These are phyloP conservation scores for Adansonia madagascariensis DNA, from an alignment of 441 rosid genomes.

Conservation along the genomic window DNA sequence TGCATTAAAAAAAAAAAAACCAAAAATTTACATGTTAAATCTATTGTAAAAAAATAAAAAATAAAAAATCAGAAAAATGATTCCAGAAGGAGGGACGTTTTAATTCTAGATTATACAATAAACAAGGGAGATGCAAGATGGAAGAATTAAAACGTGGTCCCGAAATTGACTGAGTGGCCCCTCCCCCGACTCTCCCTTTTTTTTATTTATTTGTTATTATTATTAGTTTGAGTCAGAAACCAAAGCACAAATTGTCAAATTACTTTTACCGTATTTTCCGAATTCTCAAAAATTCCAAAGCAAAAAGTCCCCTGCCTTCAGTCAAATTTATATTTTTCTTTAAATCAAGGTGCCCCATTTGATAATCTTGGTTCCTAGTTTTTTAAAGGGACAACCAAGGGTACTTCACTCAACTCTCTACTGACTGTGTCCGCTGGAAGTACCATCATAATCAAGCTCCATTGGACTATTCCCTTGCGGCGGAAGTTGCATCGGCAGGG, in stretches of 20 bases:
- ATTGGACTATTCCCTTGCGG: background rate
- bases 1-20: background rate
- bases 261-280: background rate
- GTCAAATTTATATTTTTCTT: background rate
- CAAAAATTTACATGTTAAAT: too few species aligned
- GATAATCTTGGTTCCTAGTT: background rate
- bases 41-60: too few species aligned
- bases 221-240: too few species aligned
- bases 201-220: too few species aligned
- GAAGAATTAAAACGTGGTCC: too few species aligned
- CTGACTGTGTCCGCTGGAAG: background rate
- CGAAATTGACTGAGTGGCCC: too few species aligned
- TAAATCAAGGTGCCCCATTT: background rate
- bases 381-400: too few species aligned
- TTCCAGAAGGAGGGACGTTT: too few species aligned
- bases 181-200: too few species aligned
- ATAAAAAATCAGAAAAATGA: too few species aligned
- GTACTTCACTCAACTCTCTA: background rate
- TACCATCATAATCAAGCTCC: background rate
- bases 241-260: background rate
- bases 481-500: constrained; percentile 10
- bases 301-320: background rate
- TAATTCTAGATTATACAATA: too few species aligned
- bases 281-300: background rate
- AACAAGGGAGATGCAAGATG: too few species aligned